Evolutionary conservation across 2,329 filamentous ascomycete genomes (phyloP), one percentile per base, ranked within the genome.

Genomic region (Stachybotrys chartarum): DNA sequence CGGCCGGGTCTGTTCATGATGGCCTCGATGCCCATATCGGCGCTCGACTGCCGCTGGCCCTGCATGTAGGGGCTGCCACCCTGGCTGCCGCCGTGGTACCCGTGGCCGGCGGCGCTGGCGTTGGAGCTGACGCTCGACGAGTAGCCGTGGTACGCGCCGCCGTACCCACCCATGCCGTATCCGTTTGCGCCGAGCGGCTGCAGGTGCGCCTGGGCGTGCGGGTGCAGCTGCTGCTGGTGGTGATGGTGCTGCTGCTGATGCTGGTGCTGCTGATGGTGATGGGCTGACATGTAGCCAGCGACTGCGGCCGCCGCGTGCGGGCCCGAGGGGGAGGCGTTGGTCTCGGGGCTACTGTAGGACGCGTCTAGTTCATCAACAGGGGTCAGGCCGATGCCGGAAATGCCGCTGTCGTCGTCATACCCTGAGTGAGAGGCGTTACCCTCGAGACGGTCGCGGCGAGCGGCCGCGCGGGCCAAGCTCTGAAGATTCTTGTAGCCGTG

Each of bases 401-500:
- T 82, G 66, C 84, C 86, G 74, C 83, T 87, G 74, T 90, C 87
- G 75, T 88, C 86, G 74, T 82, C 80, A 77, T 82, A 82, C 71
- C 72, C 75, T 70, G 68, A 66, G 55, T 69, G 59, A 62, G 65
- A 58, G 55, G 63, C 66, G 60, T 66, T 66, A 57, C 64, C 72
- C 71, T 80, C 80, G 62, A 82, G 73, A 57, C 82, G 82, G 73
- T 85, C 85, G 64, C 85, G 85, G 60, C 85, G 83, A 56, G 82
- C 78, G 56, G 81, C 83, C 55, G 85, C 81, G 58, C 88, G 83
- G 60, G 85, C 80, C 53, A 84, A 82, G 63, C 85, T 84, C 68
- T 87, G 85, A 56, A 94, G 80, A 70, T 90, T 91, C 74, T 91
- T 93, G 63, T 93, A 76, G 42, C 90, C 90, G 66, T 88, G 88